Base-by-base conservation (phyloP, 208 protist species). In the Dictyostelium gargantuum region DNA sequence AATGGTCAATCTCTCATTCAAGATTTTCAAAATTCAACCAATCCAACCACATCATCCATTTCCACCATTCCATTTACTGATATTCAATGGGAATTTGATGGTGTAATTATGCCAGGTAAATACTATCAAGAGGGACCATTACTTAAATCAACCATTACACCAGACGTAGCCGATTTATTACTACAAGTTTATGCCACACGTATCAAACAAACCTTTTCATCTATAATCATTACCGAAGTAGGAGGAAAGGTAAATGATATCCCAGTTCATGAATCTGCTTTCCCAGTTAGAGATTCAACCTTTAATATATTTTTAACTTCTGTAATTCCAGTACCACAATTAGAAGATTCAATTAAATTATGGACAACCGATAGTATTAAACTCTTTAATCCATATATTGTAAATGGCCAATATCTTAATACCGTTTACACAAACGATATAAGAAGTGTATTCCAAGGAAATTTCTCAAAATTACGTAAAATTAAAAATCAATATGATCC, bases 41-140 rank as follows among this genome's bases (percentile, higher is more conserved):
- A 5, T 6, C 35, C 40, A 32, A 35, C 26, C 13, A 52, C 23
- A 5, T 29, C 35, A 8, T 35, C 42, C 26, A 58, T 52, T 35
- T 13, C 46, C 13, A 29, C 13, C 17, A 10, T 42, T 8, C 26
- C 42, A 44, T 80, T 17, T 40, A 23, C 19, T 6, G n/a, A 13
- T 3, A 13, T 80, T 1, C 74, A 80, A 56, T 42, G 13, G 13
- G 29, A 35, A 23, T 80, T 58, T 42, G 74, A 80, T 58, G 29
- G 46, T 26, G 9, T 38, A 10, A 80, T 80, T 15, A 1, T 6
- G 1, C 26, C 23, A 17, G 74, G 74, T 17, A 52, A 80, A 38
- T 80, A 80, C 6, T 42, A 58, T 46, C 46, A 80, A 80, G 42
- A 42, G 5, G 74, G 74, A 35, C 74, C 74, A n/a, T 58, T 80